Conservation (phyloP, 495 filamentous ascomycete species). For the Poronia punctata region DNA sequence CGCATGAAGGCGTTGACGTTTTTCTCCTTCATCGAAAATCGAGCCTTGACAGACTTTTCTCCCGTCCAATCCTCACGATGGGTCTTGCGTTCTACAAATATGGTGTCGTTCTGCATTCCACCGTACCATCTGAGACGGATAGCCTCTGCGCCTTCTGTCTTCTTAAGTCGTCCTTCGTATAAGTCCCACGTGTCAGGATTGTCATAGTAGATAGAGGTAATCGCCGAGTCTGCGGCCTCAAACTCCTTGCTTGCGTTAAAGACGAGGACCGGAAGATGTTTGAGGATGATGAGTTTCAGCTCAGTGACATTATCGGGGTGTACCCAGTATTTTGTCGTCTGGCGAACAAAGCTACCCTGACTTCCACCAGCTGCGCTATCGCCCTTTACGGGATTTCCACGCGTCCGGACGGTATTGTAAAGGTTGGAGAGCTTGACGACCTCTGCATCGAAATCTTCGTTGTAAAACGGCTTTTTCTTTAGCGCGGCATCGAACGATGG, state of each 20-base stretch:
- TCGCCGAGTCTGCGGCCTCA: constrained; percentile 78
- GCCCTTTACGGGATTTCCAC: constrained; percentile 86
- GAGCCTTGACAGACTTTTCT: constrained; percentile 96
- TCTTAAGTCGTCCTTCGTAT: constrained; percentile 89
- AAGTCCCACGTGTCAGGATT: constrained; percentile 89
- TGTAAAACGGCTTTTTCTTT: constrained; percentile 95
- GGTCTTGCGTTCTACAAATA: constrained; percentile 97
- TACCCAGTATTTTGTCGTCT: constrained; percentile 99
- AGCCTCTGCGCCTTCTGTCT: constrained; percentile 95
- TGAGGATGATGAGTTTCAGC: constrained; percentile 91
- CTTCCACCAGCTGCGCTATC: constrained; percentile 84
- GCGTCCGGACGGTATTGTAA: constrained; percentile 88
- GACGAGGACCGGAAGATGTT: constrained; percentile 94
- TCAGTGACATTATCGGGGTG: constrained; percentile 98
- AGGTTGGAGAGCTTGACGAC: constrained; percentile 93
- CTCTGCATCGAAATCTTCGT: constrained; percentile 95
- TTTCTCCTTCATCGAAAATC: constrained; percentile 94
- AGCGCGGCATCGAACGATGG: constrained; percentile 90
- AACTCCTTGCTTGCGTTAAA: constrained; percentile 99
- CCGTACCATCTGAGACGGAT: constrained; percentile 97
- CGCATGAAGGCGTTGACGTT: constrained; percentile 83
- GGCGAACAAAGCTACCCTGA: constrained; percentile 92
- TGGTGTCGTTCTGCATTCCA: constrained; percentile 86
- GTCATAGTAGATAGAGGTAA: constrained; percentile 97
- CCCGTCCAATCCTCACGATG: constrained; percentile 99